Evolutionary conservation across 2,329 filamentous ascomycete species (phyloP), one percentile per base, ranked within the genome.

Genomic region (Fusarium coffeatum): DNA sequence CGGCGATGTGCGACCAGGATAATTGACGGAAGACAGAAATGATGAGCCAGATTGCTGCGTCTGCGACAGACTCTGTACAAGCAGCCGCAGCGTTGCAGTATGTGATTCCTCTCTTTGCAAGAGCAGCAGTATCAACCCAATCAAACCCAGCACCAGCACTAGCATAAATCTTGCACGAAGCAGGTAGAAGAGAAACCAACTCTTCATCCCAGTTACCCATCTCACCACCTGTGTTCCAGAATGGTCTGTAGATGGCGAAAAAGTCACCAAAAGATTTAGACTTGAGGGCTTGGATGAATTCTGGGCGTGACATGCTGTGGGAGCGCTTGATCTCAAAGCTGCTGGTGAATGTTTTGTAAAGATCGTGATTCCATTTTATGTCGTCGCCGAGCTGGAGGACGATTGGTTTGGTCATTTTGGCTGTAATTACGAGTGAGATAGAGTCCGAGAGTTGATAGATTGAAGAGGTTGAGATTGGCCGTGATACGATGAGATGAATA

Each of bases 151-250:
- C 73, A 4, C 73, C 73, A 3, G 73, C 73, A 20, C 73, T 75
- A 25, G 73, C 73, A 49, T 68, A 75, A 25, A 75, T 64, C 59
- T 75, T 75, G 49, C 73, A 75, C 0, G 73, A 75, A 0, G 65
- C 20, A 0, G 73, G 73, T 18, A 75, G 25, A 1, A 75, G 50
- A 0, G 70, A 71, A 3, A 73, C 66, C 58, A 75, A 23, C n/a
- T 75, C 73, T 2, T 75, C 68, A 32, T 75, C 73, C 73, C 73
- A 75, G 27, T 75, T 75, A 3, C 73, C 73, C 73, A 75, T 75
- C 32, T 75, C 73, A 6, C 73, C 73, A 2, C 73, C 73, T 1
- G 73, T 75, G 47, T 75, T 75, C 72, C 73, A 75, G 13, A 75
- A 75, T 2, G 73, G 73, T 11, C 73, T 63, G 43, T 75, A 75